A percentile compares a stretch with the other conserved stretches of the same genome.
Conservation (phyloP, 2,329 filamentous ascomycete species). For the Ascochyta koolunga region DNA sequence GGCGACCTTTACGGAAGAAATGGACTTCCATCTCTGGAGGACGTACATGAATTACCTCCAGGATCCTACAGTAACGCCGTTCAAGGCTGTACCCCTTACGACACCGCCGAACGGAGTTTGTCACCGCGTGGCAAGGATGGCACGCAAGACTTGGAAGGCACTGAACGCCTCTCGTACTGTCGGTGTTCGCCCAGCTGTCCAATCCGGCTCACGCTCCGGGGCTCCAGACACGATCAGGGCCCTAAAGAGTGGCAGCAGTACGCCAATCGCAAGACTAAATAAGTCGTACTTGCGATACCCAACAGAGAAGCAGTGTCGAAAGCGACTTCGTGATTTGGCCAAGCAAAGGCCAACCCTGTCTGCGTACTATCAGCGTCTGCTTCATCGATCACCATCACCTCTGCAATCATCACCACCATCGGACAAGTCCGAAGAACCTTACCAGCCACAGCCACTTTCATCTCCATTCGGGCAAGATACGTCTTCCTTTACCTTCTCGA, state of each 20-base stretch:
- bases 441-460: constrained; percentile 46
- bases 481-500: constrained; percentile 48
- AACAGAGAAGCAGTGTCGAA: constrained; percentile 63
- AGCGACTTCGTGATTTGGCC: constrained; percentile 64
- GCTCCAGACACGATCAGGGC: constrained; percentile 54
- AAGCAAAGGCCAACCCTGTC: constrained; percentile 67
- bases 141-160: constrained; percentile 65
- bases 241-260: constrained; percentile 54
- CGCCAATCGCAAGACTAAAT: constrained; percentile 50
- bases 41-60: constrained; percentile 70
- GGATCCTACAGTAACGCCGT: constrained; percentile 69
- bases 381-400: constrained; percentile 66
- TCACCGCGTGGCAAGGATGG: constrained; percentile 66
- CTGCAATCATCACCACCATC: constrained; percentile 51
- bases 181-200: constrained; percentile 25
- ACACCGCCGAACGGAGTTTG: constrained; percentile 69
- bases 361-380: constrained; percentile 68
- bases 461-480: constrained; percentile 41
- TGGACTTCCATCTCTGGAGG: constrained; percentile 71
- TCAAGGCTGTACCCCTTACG: constrained; percentile 69
- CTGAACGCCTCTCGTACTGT: constrained; percentile 44
- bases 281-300: constrained; percentile 59
- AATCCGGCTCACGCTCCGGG: constrained; percentile 36
- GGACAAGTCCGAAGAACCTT: constrained; percentile 25
- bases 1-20: constrained; percentile 63